phyloP scores from a whole-genome alignment of 768 basidiomycete species.

The Dentipellis sp. region DNA sequence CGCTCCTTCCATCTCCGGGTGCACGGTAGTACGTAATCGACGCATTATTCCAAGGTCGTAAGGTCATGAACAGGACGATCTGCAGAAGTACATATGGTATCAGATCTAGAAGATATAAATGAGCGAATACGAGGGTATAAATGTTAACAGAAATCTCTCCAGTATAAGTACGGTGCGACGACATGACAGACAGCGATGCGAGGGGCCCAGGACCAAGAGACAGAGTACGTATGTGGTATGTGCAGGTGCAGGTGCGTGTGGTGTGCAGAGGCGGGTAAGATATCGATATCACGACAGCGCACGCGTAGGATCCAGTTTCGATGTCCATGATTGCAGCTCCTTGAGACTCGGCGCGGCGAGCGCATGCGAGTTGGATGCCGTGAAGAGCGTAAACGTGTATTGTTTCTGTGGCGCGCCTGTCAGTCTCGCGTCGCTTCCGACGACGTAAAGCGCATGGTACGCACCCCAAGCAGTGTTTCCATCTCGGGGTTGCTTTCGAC shows the following conservation, averaged over 20 bases:
- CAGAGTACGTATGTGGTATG: background rate
- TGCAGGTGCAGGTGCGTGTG: background rate
- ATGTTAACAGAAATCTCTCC: constrained; percentile 10
- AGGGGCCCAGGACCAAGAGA: background rate
- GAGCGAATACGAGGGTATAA: constrained; percentile 10
- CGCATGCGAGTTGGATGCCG: constrained; percentile 85
- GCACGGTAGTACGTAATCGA: background rate
- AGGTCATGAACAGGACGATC: constrained; percentile 8
- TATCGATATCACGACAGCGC: constrained; percentile 6
- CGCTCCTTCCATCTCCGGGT: no score
- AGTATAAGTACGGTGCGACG: constrained; percentile 9
- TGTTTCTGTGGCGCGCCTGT: constrained; percentile 44
- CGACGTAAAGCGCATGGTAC: constrained; percentile 12
- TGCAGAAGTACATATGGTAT: constrained; percentile 9
- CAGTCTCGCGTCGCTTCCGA: background rate
- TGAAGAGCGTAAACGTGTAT: constrained; percentile 86
- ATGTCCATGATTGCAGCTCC: constrained; percentile 80
- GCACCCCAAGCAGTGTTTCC: constrained; percentile 71
- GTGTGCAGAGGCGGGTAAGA: background rate
- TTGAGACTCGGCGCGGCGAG: constrained; percentile 74
- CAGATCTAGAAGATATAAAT: constrained; percentile 13
- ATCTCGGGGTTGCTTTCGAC: constrained; percentile 83
- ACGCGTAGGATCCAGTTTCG: constrained; percentile 78
- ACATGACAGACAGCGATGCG: background rate
- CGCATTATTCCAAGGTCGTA: constrained; percentile 5